Evolutionary conservation across 2,329 filamentous ascomycete species (phyloP).

Genomic region (Ceratocystis ficicola): DNA sequence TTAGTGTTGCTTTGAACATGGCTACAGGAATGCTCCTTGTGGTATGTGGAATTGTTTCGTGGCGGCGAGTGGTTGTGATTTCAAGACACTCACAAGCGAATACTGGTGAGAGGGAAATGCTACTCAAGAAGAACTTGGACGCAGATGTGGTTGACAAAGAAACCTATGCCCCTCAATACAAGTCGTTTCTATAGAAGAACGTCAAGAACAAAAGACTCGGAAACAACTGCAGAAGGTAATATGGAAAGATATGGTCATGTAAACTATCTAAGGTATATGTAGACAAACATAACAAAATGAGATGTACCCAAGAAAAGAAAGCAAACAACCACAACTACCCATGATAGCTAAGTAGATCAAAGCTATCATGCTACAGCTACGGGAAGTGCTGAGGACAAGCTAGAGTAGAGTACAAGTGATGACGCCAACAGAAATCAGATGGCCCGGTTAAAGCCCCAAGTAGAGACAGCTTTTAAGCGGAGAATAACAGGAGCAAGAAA

Average conservation of each 20-base stretch:
- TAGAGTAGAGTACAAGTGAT: neutral
- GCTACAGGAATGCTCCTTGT: neutral
- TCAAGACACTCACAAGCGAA: neutral
- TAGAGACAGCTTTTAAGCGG: neutral
- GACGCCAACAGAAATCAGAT: neutral
- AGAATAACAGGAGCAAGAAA: conserved; percentile 2
- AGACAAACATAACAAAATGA: neutral
- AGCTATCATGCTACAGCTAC: neutral
- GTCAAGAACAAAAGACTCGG: neutral
- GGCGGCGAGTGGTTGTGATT: neutral
- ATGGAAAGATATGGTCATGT: neutral
- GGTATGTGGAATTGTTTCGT: neutral
- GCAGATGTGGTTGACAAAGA: neutral
- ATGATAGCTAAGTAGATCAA: neutral
- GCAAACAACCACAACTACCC: neutral
- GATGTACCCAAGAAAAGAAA: neutral
- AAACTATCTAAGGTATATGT: neutral
- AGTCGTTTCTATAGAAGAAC: neutral
- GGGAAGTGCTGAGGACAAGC: neutral
- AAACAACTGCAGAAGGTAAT: neutral
- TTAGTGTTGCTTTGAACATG: neutral
- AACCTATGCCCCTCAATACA: neutral
- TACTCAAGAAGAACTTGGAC: neutral
- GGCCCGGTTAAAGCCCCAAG: neutral
- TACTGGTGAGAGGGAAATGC: neutral